Percentiles rank a stretch among this genome's conserved stretches.
phyloP scores from a whole-genome alignment of 2,329 filamentous ascomycete species.

The Pyrenophora graminea region DNA sequence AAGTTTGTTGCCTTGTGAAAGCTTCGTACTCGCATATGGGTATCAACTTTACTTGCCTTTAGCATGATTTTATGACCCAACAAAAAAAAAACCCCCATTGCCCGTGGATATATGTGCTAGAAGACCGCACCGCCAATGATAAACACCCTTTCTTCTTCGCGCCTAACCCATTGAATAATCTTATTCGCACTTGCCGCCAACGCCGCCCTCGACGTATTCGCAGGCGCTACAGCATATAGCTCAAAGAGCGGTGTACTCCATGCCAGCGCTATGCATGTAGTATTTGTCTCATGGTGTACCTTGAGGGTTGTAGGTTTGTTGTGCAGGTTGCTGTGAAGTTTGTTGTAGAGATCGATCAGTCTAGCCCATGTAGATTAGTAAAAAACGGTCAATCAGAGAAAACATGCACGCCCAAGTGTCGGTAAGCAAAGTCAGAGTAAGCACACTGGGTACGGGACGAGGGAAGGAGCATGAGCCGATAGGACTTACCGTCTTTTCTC shows the following conservation, averaged over 20 bases:
- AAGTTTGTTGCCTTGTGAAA: too few relatives aligned
- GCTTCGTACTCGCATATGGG: too few relatives aligned
- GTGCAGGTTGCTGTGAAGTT: slow-evolving; percentile 83
- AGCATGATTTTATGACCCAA: too few relatives aligned
- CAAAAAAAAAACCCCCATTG: too few relatives aligned
- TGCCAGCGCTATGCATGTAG: slow-evolving; percentile 73
- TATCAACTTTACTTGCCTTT: too few relatives aligned
- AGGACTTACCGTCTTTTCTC: slow-evolving; percentile 62
- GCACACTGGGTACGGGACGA: slow-evolving; percentile 7
- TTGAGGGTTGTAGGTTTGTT: slow-evolving; percentile 82
- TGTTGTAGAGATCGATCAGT: slow-evolving; percentile 77
- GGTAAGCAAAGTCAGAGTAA: background rate
- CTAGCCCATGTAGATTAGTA: slow-evolving; percentile 5
- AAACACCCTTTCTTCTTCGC: slow-evolving; percentile 91
- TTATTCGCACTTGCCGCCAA: slow-evolving; percentile 86
- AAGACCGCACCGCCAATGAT: slow-evolving; percentile 95
- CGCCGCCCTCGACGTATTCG: slow-evolving; percentile 63
- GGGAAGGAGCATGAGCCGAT: slow-evolving; percentile 4
- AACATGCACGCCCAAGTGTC: too few relatives aligned
- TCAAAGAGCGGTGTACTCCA: slow-evolving; percentile 94
- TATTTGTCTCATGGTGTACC: slow-evolving; percentile 79
- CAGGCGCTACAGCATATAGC: slow-evolving; percentile 90
- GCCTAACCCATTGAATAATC: slow-evolving; percentile 87
- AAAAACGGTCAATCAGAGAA: background rate
- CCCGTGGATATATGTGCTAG: slow-evolving; percentile 21